Conservation (phyloP, 2,329 filamentous ascomycete genomes). For the Fusarium dimerum region DNA sequence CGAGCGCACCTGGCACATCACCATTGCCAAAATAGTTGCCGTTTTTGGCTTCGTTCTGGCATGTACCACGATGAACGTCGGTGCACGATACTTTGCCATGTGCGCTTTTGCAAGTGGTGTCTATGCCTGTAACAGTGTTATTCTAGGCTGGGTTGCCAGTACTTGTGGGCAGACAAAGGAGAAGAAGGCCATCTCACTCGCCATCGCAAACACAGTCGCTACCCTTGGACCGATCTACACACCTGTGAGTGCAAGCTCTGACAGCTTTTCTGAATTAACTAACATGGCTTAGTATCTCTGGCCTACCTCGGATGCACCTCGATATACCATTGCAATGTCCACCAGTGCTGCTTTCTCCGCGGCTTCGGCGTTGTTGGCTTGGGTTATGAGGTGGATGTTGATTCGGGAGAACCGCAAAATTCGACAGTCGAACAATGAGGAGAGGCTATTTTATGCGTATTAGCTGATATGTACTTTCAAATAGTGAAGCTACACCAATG, state of each 20-base stretch:
- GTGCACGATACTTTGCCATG: constrained; percentile 31
- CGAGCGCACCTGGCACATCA: constrained; percentile 47
- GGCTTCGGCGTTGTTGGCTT: constrained; percentile 25
- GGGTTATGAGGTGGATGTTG: constrained; percentile 26
- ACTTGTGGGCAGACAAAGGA: constrained; percentile 42
- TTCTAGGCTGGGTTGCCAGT: constrained; percentile 38
- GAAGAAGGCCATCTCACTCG: constrained; percentile 39
- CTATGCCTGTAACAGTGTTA: constrained; percentile 37
- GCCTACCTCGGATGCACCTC: constrained; percentile 32
- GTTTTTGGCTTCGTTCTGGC: constrained; percentile 26
- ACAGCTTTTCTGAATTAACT: not conserved
- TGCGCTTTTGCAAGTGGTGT: constrained; percentile 32
- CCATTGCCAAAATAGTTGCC: constrained; percentile 40
- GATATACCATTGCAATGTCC: constrained; percentile 25
- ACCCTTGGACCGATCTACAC: constrained; percentile 21
- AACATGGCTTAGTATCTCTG: constrained; percentile 34
- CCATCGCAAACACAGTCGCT: constrained; percentile 29
- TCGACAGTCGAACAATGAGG: constrained; percentile 3
- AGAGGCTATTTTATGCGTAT: constrained; percentile 4
- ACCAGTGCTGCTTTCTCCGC: constrained; percentile 21
- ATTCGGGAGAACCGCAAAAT: constrained; percentile 24
- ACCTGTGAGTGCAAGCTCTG: not conserved
- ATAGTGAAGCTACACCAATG: too few species aligned
- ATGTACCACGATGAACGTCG: constrained; percentile 33
- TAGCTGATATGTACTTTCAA: not conserved